Conservation (phyloP, 768 basidiomycete species). For the Mrakia blollopis region DNA sequence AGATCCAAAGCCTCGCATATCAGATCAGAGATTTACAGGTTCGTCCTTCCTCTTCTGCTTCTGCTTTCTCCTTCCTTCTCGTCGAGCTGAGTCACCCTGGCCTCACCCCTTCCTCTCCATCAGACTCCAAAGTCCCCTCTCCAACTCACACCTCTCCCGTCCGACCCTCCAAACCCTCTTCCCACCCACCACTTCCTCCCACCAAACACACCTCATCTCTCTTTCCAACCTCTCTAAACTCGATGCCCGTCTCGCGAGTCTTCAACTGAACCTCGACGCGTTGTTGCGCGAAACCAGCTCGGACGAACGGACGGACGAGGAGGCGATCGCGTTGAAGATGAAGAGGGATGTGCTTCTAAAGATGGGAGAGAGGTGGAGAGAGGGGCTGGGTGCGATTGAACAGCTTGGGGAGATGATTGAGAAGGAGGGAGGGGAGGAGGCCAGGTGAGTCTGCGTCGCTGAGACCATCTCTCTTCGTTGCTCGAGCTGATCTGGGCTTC, state of each 20-base stretch:
- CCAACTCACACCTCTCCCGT: background rate
- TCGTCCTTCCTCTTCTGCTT: background rate
- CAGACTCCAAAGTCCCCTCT: background rate
- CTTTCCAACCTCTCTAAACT: background rate
- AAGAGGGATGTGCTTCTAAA: background rate
- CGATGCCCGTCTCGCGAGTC: background rate
- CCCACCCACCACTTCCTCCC: background rate
- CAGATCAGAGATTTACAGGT: conserved; percentile 6
- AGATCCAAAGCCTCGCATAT: background rate
- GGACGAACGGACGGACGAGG: background rate
- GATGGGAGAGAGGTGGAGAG: background rate
- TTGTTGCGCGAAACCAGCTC: background rate
- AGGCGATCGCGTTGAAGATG: background rate
- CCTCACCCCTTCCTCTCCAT: background rate
- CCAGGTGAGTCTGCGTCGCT: too few relatives aligned
- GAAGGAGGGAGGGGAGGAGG: background rate
- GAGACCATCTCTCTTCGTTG: too few relatives aligned
- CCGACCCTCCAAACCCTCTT: conserved; percentile 6
- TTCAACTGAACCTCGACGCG: conserved; percentile 5
- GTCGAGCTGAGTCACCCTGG: background rate
- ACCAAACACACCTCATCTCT: background rate
- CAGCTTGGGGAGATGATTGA: background rate
- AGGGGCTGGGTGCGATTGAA: background rate
- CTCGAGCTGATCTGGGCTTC: background rate
- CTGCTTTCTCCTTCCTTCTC: background rate